Evolutionary conservation across 2,329 filamentous ascomycete genomes (phyloP).

Genomic region (Lasiodiplodia sp.): DNA sequence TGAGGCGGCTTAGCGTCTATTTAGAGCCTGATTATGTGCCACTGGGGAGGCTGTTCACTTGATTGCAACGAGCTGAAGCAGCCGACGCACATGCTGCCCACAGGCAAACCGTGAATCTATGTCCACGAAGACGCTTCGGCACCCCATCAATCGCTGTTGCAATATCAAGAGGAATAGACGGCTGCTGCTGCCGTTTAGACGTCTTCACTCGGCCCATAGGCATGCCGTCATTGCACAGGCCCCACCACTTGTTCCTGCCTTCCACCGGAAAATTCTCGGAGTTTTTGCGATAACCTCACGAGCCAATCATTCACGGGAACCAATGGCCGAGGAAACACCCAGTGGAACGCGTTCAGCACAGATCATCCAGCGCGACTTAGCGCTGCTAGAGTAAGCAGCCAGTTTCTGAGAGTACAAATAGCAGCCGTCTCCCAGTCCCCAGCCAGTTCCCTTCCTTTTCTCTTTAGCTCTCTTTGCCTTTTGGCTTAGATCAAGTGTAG

Average conservation of each 20-base stretch:
- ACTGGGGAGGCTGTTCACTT: background rate
- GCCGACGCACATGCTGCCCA: too few relatives aligned
- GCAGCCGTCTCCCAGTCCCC: background rate
- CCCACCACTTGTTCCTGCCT: background rate
- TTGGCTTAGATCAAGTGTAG: conserved; percentile 29
- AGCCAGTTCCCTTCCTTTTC: background rate
- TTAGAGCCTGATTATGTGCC: too few relatives aligned
- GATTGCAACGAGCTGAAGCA: background rate
- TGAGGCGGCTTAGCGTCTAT: background rate
- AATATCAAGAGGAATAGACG: too few relatives aligned
- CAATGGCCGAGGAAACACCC: background rate
- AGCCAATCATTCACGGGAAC: background rate
- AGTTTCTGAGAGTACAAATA: background rate
- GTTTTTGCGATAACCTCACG: background rate
- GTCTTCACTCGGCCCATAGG: background rate
- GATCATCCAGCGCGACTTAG: too few relatives aligned
- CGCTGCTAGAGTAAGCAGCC: background rate
- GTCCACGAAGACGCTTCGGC: too few relatives aligned
- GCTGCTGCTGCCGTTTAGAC: too few relatives aligned
- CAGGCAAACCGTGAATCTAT: too few relatives aligned
- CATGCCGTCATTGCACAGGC: conserved; percentile 11
- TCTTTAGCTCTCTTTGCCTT: conserved; percentile 28
- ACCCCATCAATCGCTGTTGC: too few relatives aligned
- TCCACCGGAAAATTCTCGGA: background rate
- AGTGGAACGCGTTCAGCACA: too few relatives aligned